Conservation (phyloP, 345 rosid genomes). For the Aurinia saxatilis region DNA sequence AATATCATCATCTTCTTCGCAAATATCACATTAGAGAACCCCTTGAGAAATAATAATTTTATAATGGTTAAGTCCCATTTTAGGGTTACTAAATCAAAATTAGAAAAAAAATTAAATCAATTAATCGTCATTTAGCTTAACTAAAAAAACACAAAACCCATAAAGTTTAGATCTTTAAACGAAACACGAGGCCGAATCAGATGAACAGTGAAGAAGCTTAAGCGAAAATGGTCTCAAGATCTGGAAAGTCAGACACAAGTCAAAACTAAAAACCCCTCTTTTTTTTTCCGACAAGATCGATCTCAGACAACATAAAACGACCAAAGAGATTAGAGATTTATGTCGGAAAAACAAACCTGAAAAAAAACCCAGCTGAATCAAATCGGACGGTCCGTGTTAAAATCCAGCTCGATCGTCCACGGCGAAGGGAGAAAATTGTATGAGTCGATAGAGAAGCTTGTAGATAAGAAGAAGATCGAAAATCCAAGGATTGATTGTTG, state of each 20-base stretch:
- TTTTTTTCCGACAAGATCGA: background rate
- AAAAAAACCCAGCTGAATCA: background rate
- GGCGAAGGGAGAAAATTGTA: constrained; percentile 32
- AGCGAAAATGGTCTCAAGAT: constrained; percentile 21
- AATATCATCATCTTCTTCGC: constrained; percentile 10
- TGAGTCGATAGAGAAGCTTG: constrained; percentile 26
- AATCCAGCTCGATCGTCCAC: constrained; percentile 41
- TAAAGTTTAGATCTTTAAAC: constrained; percentile 5
- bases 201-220: constrained; percentile 36
- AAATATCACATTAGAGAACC: constrained; percentile 1
- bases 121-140: background rate
- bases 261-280: constrained; percentile 3
- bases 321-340: background rate
- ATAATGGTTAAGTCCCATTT: background rate
- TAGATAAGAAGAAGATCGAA: constrained; percentile 4
- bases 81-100: constrained; percentile 42
- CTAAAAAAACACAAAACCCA: constrained; percentile 21
- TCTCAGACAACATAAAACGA: background rate
- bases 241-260: constrained; percentile 2
- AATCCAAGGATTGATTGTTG: constrained; percentile 24
- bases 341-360: constrained; percentile 13
- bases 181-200: constrained; percentile 16
- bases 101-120: constrained; percentile 28
- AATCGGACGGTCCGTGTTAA: background rate
- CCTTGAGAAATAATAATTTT: constrained; percentile 10